These are phyloP conservation scores for Leucaena leucocephala DNA, from an alignment of 306 rosid genomes.

Conservation along the genomic window DNA sequence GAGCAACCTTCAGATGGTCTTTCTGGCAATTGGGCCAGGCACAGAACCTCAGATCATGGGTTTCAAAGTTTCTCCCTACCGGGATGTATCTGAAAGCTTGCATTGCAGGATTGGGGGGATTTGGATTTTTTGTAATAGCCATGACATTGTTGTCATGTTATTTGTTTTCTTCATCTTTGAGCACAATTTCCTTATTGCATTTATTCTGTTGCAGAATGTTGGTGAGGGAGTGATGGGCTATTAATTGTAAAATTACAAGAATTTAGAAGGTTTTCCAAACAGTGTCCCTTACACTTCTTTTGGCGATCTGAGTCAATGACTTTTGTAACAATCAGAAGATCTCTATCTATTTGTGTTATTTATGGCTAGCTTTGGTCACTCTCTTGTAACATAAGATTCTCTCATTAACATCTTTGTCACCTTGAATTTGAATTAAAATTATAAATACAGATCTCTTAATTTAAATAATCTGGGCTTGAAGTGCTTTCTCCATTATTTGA, in stretches of 20 bases:
- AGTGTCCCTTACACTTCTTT: constrained; percentile 17
- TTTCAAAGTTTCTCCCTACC: constrained; percentile 58
- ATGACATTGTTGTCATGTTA: constrained; percentile 60
- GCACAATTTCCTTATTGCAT: constrained; percentile 69
- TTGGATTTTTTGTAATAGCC: constrained; percentile 51
- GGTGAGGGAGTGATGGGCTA: constrained; percentile 63
- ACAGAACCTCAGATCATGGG: constrained; percentile 62
- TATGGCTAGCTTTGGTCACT: constrained; percentile 14
- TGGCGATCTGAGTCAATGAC: constrained; percentile 25
- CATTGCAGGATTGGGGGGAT: constrained; percentile 58
- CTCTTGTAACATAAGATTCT: constrained; percentile 6
- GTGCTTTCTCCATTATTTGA: constrained; percentile 25
- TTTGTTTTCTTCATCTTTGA: constrained; percentile 61
- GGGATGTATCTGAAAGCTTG: constrained; percentile 60
- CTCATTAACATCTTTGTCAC: constrained; percentile 14
- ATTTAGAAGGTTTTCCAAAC: constrained; percentile 41
- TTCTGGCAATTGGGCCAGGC: constrained; percentile 79
- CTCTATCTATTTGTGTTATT: constrained; percentile 30
- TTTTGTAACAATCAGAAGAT: constrained; percentile 16
- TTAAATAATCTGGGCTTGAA: constrained; percentile 18
- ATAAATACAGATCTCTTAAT: constrained; percentile 17
- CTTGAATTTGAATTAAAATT: constrained; percentile 14
- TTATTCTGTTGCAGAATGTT: constrained; percentile 79
- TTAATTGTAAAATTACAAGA: constrained; percentile 43
- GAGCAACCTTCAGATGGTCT: constrained; percentile 66